Base-by-base conservation (phyloP, 2,329 filamentous ascomycete species). In the Capronia coronata region DNA sequence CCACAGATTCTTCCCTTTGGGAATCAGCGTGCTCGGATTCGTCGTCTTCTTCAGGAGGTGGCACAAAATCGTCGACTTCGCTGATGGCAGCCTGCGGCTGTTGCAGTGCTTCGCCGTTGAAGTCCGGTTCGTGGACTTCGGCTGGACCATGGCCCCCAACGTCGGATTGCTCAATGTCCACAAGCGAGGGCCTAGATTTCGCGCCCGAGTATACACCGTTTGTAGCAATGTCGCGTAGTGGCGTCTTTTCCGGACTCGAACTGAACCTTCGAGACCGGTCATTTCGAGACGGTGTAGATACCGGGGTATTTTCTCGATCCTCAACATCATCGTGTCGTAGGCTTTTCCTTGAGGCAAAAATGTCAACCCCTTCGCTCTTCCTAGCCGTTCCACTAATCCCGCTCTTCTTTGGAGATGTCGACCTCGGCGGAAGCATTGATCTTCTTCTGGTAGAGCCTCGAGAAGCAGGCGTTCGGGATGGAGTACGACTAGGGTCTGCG, bases 391-490 rank as follows among this genome's bases (percentile, higher is more conserved):
- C 68, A 43, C 64, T 66, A 45, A 72, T 58, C 21, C 66, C 64
- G 16, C 67, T 66, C 60, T 74, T 75, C 43, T 68, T 65, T 1
- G 72, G 71, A 16, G 72, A 74, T 46, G 68, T 66, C 8, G 70
- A 68, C 45, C 69, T 63, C 9, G 69, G 67, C 9, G 66, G 70
- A 2, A 71, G 54, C 44, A 19, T 21, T 21, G 65, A 67, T 29
- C 64, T 62, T 34, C 56, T 60, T 37, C 67, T 67, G 43, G 64
- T 59, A 16, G 61, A 61, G 51, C 65, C 65, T 18, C 62, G 57
- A 35, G 62, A 58, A 23, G 64, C 65, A 6, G 72, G 70, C 34
- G 64, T 68, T 19, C 66, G 70, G 30, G 63, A 66, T 52, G 50
- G 69, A 68, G 38, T 66, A 69, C 72, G 13, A 16, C 27, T 40